These are phyloP conservation scores for Filosporella fistucella DNA, from an alignment of 495 filamentous ascomycete species.

Conservation along the genomic window DNA sequence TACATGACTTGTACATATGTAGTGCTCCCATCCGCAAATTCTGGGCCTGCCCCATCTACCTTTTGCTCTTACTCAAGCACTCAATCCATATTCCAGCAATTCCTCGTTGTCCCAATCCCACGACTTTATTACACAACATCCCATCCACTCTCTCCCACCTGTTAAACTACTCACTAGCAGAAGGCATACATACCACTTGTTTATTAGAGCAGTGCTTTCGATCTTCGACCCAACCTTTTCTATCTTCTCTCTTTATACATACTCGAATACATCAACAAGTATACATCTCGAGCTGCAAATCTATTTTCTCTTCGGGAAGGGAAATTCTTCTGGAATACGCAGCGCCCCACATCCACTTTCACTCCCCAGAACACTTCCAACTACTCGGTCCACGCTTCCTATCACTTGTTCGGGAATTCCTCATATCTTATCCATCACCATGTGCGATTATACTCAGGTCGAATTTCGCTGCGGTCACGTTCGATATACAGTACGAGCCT, in stretches of 20 bases:
- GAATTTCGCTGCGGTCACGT: constrained; percentile 22
- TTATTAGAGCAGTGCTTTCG: no score
- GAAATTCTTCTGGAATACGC: no score
- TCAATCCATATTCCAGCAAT: constrained; percentile 2
- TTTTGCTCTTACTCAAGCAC: constrained; percentile 10
- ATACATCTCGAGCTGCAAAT: no score
- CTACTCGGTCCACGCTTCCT: not conserved
- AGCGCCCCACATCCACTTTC: no score
- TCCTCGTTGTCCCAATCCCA: not conserved
- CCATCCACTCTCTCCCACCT: not conserved
- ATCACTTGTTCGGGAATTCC: not conserved
- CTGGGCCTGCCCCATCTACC: not conserved
- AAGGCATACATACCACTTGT: no score
- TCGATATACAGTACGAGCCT: constrained; percentile 23
- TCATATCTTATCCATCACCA: not conserved
- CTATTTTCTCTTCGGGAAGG: no score
- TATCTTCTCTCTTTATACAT: not conserved
- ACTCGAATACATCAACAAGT: no score
- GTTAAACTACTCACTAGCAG: no score
- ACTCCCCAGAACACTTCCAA: not conserved
- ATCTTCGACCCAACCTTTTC: no score
- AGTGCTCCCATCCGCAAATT: constrained; percentile 3
- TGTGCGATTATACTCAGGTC: constrained; percentile 27
- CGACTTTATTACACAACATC: not conserved
- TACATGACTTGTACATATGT: constrained; percentile 8